Base-by-base conservation (phyloP, 306 rosid species). In the Begonia masoniana region DNA sequence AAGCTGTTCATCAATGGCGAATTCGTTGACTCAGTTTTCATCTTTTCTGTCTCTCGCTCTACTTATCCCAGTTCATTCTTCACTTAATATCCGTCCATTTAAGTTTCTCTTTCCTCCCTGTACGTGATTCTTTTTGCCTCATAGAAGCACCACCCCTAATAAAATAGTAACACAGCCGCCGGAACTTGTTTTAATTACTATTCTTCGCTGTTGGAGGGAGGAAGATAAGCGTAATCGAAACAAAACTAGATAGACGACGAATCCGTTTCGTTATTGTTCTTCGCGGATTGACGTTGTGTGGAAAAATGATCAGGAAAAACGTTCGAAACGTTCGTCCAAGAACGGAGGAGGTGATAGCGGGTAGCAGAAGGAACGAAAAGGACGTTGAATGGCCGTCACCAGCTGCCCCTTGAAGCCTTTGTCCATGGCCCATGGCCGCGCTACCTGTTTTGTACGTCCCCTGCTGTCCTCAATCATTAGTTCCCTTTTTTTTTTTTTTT, bases 371-470 rank as follows among this genome's bases (percentile, higher is more conserved):
- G 81, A 13, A 49, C 2, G 71, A 68, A 58, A 82, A 78, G 31
- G 97, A 89, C 16, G 63, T 85, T 23, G 87, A 89, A 17, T 76
- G 45, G 97, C 97, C 10, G 97, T 85, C 0, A 73, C n/a, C 74
- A 41, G 97, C 88, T 3, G 97, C 95, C 11, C 93, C 95, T n/a
- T 43, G 67, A 62, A 0, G 97, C 97, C 55, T 89, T 89, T 5
- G 95, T 85, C 55, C 15, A 65, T 4, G 97, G 97, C 55, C 80
- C 95, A 57, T 89, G 97, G 95, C 97, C 97, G 0, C 85, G 95
- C 26, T 80, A 63, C 60, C 95, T 9, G 82, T 52, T 63, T 51
- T 13, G 95, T 85, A 80, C 0, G 97, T 71, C 4, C 36, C 36
- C 36, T 26, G 0, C 36, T 26, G 36, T 26, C 36, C 6, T 26